phyloP scores from a whole-genome alignment of 1,284 basidiomycete species.

The Athelia psychrophila region DNA sequence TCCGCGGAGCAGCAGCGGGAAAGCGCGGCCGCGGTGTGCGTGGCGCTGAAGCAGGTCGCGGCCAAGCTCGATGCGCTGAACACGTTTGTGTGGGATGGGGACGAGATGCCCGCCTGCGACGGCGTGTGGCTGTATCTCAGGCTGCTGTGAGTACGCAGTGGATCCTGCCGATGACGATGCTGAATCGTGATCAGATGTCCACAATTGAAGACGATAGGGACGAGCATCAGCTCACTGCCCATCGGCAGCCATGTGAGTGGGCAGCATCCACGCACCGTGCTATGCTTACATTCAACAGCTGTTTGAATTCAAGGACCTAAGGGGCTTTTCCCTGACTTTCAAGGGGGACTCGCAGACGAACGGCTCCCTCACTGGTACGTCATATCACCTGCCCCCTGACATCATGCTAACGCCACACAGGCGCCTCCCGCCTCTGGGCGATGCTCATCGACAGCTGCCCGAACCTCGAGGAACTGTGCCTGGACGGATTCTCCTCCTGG shows the following conservation, averaged over 20 bases:
- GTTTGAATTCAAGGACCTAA: constrained; percentile 60
- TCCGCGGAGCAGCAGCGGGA: constrained; percentile 27
- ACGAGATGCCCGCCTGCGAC: constrained; percentile 57
- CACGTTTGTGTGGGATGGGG: constrained; percentile 66
- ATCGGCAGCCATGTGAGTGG: constrained; percentile 55
- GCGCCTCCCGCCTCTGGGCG: constrained; percentile 52
- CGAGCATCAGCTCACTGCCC: constrained; percentile 57
- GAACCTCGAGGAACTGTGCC: constrained; percentile 55
- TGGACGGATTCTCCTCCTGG: constrained; percentile 50
- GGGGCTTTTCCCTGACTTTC: constrained; percentile 55
- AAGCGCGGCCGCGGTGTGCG: constrained; percentile 35
- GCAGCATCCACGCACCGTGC: neutral
- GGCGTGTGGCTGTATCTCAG: constrained; percentile 74
- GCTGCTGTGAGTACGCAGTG: constrained; percentile 43
- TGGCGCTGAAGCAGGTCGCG: constrained; percentile 44
- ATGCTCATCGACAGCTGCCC: constrained; percentile 65
- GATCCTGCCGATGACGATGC: constrained; percentile 1
- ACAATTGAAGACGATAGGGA: constrained; percentile 54
- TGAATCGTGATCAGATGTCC: constrained; percentile 46
- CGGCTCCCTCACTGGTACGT: neutral
- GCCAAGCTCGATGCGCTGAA: constrained; percentile 56
- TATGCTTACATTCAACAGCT: constrained; percentile 42
- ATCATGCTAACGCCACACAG: neutral
- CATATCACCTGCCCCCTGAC: constrained; percentile 11
- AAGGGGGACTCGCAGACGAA: constrained; percentile 60